Percentiles rank a stretch among this genome's conserved stretches.
Evolutionary conservation across 2,329 filamentous ascomycete genomes (phyloP).

Genomic region (Chrysoporthe austroafricana): DNA sequence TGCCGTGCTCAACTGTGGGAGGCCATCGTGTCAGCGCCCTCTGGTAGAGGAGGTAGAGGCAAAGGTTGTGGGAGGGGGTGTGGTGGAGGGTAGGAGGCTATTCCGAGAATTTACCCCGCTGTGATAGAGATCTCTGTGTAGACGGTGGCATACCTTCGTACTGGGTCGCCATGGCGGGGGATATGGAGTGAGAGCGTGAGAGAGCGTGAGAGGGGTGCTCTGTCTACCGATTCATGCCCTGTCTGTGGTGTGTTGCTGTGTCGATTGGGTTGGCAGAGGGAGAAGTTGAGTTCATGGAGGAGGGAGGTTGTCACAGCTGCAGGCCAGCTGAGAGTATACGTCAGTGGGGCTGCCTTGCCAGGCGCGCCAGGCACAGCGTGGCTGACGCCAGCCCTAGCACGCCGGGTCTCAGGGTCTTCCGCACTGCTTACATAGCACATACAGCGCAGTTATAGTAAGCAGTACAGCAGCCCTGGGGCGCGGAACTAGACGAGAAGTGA

Average conservation of each 20-base stretch:
- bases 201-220: too few species aligned
- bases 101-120: not conserved
- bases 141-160: slow-evolving; percentile 53
- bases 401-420: not conserved
- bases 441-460: too few species aligned
- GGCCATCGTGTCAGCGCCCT: slow-evolving; percentile 10
- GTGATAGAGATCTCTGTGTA: not conserved
- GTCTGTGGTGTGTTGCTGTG: not conserved
- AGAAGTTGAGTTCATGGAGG: slow-evolving; percentile 7
- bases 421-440: too few species aligned
- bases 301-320: slow-evolving; percentile 1
- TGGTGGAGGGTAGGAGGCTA: not conserved
- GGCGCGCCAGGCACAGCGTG: slow-evolving; percentile 9
- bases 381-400: slow-evolving; percentile 5
- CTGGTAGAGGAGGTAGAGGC: not conserved
- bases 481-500: not conserved
- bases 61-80: too few species aligned
- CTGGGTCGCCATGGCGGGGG: slow-evolving; percentile 53
- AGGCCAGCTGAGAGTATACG: not conserved
- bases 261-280: not conserved
- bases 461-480: not conserved
- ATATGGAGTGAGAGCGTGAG: too few species aligned
- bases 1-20: slow-evolving; percentile 64
- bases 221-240: not conserved
- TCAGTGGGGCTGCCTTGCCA: slow-evolving; percentile 11